Percentiles rank a stretch among this genome's conserved stretches.
Conservation (phyloP, 345 rosid genomes). For the Citrus sp. region DNA sequence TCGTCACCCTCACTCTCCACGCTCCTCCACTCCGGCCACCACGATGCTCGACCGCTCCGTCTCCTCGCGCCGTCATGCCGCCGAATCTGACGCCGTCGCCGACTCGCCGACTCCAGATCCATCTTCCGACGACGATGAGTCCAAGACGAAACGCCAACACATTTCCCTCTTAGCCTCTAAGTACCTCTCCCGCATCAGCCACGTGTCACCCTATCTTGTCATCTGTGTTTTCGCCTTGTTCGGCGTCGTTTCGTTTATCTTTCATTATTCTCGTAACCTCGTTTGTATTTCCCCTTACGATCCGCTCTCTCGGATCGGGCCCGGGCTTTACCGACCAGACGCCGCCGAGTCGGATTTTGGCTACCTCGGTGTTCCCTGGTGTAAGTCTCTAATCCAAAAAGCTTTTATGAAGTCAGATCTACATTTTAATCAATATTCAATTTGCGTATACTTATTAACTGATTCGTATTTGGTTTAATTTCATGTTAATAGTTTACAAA, state of each 20-base stretch:
- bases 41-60: slow-evolving; percentile 57
- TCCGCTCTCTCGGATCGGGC: slow-evolving; percentile 64
- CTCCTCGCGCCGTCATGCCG: slow-evolving; percentile 48
- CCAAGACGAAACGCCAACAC: slow-evolving; percentile 61
- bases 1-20: slow-evolving; percentile 43
- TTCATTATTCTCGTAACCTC: slow-evolving; percentile 43
- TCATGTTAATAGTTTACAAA: not conserved
- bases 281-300: slow-evolving; percentile 75
- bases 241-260: slow-evolving; percentile 23
- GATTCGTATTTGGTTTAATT: not conserved
- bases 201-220: slow-evolving; percentile 49
- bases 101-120: slow-evolving; percentile 13
- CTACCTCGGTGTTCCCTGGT: slow-evolving; percentile 97
- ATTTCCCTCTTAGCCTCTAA: slow-evolving; percentile 44
- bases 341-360: slow-evolving; percentile 91
- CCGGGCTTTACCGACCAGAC: slow-evolving; percentile 66
- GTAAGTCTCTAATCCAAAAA: slow-evolving; percentile 45
- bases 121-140: slow-evolving; percentile 40
- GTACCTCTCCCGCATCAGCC: slow-evolving; percentile 46
- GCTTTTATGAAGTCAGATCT: slow-evolving; percentile 18
- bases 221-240: slow-evolving; percentile 33
- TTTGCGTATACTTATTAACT: not conserved
- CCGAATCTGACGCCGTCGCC: slow-evolving; percentile 10
- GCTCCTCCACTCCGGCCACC: slow-evolving; percentile 23
- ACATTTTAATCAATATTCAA: not conserved